Conservation (phyloP, 768 basidiomycete species). For the Neoboletus brunneissimus region DNA sequence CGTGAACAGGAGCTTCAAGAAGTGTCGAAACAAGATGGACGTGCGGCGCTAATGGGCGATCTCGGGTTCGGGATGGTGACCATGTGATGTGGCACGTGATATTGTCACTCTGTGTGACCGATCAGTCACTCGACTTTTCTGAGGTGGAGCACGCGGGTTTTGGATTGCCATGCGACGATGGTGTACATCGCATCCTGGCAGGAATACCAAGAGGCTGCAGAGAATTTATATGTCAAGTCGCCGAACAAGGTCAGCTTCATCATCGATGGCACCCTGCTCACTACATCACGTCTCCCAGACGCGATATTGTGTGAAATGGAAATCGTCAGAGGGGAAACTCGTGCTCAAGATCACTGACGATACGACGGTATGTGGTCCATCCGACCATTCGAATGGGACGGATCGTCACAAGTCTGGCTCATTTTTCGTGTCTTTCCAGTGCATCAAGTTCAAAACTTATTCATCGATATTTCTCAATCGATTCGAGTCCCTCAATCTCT, state of each 20-base stretch:
- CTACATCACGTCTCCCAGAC: slow-evolving; percentile 46
- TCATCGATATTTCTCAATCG: slow-evolving; percentile 95
- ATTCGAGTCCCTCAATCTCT: slow-evolving; percentile 87
- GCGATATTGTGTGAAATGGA: slow-evolving; percentile 92
- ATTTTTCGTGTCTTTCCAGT: slow-evolving; percentile 45
- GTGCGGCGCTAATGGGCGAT: background rate
- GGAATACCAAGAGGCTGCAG: slow-evolving; percentile 87
- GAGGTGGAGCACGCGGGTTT: background rate
- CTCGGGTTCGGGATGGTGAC: background rate
- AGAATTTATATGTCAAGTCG: slow-evolving; percentile 75
- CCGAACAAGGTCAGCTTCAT: slow-evolving; percentile 62
- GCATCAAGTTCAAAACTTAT: slow-evolving; percentile 93
- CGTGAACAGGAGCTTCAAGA: background rate
- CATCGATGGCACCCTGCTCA: background rate
- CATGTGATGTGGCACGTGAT: slow-evolving; percentile 15
- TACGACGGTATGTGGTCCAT: slow-evolving; percentile 60
- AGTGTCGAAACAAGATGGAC: background rate
- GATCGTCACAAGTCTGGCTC: background rate
- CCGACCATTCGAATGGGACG: background rate
- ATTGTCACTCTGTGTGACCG: slow-evolving; percentile 9
- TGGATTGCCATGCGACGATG: slow-evolving; percentile 48
- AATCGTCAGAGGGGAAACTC: slow-evolving; percentile 76
- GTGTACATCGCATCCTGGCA: slow-evolving; percentile 91
- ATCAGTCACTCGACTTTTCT: slow-evolving; percentile 11
- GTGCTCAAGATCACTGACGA: slow-evolving; percentile 95